Evolutionary conservation across 2,329 filamentous ascomycete species (phyloP), one percentile per base, ranked within the genome.

Genomic region (Phaeosphaeriaceae sp.): DNA sequence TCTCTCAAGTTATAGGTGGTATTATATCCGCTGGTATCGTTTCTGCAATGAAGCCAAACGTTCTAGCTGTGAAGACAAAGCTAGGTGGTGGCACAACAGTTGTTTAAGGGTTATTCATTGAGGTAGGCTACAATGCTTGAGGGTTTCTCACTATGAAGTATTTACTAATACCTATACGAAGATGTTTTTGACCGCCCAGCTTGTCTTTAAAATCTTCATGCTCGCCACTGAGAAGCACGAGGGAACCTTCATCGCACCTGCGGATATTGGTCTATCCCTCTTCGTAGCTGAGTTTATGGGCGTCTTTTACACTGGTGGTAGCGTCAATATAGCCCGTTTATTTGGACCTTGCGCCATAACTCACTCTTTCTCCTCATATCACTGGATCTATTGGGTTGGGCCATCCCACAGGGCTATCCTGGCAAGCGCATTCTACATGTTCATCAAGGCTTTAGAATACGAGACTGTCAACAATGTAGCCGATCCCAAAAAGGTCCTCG

Each of bases 201-300:
- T 72, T 12, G 63, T 71, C 36, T 66, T 72, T 34, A 67, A 62
- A 2, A 68, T 72, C 38, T 65, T 68, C 21, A 86, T 89, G 81
- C 74, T 89, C 34, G 86, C 86, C 0, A 82, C 83, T 8, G 59
- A 63, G 36, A 61, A 63, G 42, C 85, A 89, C 69, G 89, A 90
- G 74, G 74, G 71, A n/a, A 78, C 75, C 5, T 77, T 76, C 53
- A 73, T 78, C 43, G 76, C 76, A 5, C 87, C 87, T 0, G 73
- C 90, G 4, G 86, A 84, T 15, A 88, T 90, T 58, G 88, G 88
- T 2, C 73, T 89, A 5, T 78, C 86, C 0, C 79, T 90, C 49
- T 90, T 90, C 70, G 79, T 89, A 42, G 74, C 75, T 0, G 77
- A 83, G 52, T 56, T 83, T 33, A 72, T 75, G 29, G 79, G 79